A percentile compares a stretch with the other conserved stretches of the same genome.
These are phyloP conservation scores for Cercospora beticola DNA, from an alignment of 2,329 filamentous ascomycete genomes.

Conservation along the genomic window DNA sequence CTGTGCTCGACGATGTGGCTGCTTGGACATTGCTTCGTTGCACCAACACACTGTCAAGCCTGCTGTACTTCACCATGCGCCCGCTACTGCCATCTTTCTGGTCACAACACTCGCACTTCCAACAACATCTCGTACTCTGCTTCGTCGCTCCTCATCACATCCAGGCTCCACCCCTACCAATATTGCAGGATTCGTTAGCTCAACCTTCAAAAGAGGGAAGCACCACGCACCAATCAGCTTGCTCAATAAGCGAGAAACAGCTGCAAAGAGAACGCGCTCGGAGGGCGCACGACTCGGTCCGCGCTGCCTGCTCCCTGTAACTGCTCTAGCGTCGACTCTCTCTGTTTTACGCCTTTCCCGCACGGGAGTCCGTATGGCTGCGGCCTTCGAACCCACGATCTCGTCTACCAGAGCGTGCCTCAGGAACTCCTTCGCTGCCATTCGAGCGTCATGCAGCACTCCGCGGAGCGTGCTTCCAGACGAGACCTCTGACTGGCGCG, in stretches of 20 bases:
- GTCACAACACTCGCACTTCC: neutral
- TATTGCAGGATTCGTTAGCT: slow-evolving; percentile 27
- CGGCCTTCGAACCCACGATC: slow-evolving; percentile 14
- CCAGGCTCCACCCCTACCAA: slow-evolving; percentile 17
- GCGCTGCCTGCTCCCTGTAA: slow-evolving; percentile 18
- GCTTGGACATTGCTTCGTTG: slow-evolving; percentile 20
- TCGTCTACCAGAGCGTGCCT: neutral
- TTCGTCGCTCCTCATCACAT: slow-evolving; percentile 4
- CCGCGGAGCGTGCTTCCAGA: slow-evolving; percentile 1
- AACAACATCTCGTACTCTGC: neutral
- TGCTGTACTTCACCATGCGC: slow-evolving; percentile 20
- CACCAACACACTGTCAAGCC: slow-evolving; percentile 25
- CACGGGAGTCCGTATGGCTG: slow-evolving; percentile 16
- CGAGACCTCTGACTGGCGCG: neutral
- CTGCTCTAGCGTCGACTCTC: slow-evolving; percentile 11
- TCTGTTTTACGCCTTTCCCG: slow-evolving; percentile 22
- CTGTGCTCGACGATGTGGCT: slow-evolving; percentile 15
- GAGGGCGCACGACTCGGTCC: slow-evolving; percentile 27
- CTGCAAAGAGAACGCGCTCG: slow-evolving; percentile 13
- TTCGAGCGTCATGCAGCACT: neutral
- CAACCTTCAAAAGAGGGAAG: slow-evolving; percentile 12
- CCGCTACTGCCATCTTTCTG: slow-evolving; percentile 4
- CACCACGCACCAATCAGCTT: slow-evolving; percentile 20
- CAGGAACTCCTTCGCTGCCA: neutral
- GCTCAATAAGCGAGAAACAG: slow-evolving; percentile 18